Evolutionary conservation across 257 asterid genomes (phyloP).

Genomic region (Plantago elongata): DNA sequence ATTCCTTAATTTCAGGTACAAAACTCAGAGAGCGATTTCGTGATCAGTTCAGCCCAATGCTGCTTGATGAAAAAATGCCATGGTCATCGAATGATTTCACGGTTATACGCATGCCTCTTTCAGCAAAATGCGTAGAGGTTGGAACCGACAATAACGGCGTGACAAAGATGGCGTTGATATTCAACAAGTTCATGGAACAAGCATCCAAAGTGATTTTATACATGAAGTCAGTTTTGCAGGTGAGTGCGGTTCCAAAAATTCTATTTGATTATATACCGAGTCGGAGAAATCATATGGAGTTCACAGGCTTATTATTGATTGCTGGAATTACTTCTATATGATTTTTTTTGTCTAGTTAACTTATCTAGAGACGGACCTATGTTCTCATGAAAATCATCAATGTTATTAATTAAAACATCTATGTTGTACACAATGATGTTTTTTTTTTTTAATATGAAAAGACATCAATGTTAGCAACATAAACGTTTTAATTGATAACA

Average conservation of each 20-base stretch:
- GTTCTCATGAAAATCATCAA: too few species aligned
- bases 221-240: conserved; percentile 80
- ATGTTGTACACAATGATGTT: too few species aligned
- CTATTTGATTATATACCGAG: neutral
- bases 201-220: conserved; percentile 60
- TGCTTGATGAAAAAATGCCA: conserved; percentile 58
- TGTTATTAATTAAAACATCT: too few species aligned
- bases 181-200: conserved; percentile 69
- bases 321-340: neutral
- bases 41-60: conserved; percentile 88
- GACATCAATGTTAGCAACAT: too few species aligned
- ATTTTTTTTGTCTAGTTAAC: too few species aligned
- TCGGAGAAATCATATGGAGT: conserved; percentile 11
- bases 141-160: conserved; percentile 38
- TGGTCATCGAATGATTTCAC: conserved; percentile 71
- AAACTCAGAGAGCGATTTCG: conserved; percentile 66
- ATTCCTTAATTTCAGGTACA: conserved; percentile 56
- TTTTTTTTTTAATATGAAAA: too few species aligned
- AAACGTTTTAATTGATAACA: too few species aligned
- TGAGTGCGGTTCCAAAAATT: conserved; percentile 24
- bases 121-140: conserved; percentile 53
- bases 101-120: conserved; percentile 86
- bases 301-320: conserved; percentile 7
- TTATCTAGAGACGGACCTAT: too few species aligned
- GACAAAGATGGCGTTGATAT: conserved; percentile 39